Conservation (phyloP, 2,329 filamentous ascomycete genomes). For the Ophiobolus disseminans region DNA sequence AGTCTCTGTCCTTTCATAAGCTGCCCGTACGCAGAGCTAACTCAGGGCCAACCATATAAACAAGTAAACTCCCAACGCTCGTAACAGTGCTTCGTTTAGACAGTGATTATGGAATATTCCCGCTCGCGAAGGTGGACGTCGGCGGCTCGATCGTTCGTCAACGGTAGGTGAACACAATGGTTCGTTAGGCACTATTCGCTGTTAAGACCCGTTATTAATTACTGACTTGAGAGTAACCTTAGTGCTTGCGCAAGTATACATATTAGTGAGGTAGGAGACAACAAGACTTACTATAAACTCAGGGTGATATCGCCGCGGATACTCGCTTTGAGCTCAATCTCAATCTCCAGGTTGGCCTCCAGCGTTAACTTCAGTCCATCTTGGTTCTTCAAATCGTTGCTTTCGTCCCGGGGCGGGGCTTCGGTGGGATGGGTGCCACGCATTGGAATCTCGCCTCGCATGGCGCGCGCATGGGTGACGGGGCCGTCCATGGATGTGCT, state of each 20-base stretch:
- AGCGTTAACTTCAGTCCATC: conserved; percentile 75
- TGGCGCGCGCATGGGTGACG: conserved; percentile 61
- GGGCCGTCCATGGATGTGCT: conserved; percentile 64
- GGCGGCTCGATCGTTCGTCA: conserved; percentile 6
- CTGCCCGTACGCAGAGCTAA: conserved; percentile 1
- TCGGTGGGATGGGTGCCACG: conserved; percentile 60
- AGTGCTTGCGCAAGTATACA: conserved; percentile 6
- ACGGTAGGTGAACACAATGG: conserved; percentile 5
- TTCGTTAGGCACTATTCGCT: conserved; percentile 32
- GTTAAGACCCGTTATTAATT: conserved; percentile 28
- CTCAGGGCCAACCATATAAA: conserved; percentile 3
- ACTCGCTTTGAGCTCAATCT: conserved; percentile 84
- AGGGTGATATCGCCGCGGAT: conserved; percentile 85
- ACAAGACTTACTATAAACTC: conserved; percentile 71
- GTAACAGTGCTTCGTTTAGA: conserved; percentile 9
- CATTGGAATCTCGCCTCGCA: conserved; percentile 63
- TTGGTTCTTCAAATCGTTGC: conserved; percentile 56
- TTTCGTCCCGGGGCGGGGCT: conserved; percentile 53
- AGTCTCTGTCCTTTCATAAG: not conserved
- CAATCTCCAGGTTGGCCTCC: conserved; percentile 81
- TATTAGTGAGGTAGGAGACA: conserved; percentile 14
- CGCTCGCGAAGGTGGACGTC: conserved; percentile 3
- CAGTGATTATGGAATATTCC: not conserved
- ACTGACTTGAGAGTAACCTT: conserved; percentile 7
- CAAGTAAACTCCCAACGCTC: conserved; percentile 8